Base-by-base conservation (phyloP, 257 asterid genomes). In the Nicotiana sylvestris region DNA sequence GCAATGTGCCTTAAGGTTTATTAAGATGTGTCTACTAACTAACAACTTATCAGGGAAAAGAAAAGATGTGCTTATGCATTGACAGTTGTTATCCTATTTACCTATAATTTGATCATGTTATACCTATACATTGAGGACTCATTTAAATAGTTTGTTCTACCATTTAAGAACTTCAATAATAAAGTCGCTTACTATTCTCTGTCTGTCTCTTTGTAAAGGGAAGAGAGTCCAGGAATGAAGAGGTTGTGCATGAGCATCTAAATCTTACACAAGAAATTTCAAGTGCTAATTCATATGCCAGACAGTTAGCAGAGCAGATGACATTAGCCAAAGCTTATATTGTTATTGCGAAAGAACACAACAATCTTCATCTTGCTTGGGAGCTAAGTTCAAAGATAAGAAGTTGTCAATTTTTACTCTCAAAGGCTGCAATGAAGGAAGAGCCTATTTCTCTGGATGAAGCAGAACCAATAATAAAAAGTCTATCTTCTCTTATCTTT, bases 261-360 rank as follows among this genome's bases (percentile, higher is more conserved):
- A 94, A 94, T 85, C 81, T 89, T 49, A 92, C 94, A 11, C 89
- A 89, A 83, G 90, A 94, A 83, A 76, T 90, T 58, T 49, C 87
- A 61, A 90, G 90, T 86, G 91, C 95, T 56, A 86, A 84, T 81
- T 94, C 98, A 86, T 90, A 89, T 84, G 95, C 96, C 84, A 86
- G 98, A 70, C 98, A 92, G 87, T 85, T 94, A 86, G 87, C 95
- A 13, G 94, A 94, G 89, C 96, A 94, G 82, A 90, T 94, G 94
- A 91, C 91, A 72, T 93, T 94, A 69, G 97, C 98, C 85, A 94
- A 94, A 90, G 96, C 97, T 27, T 94, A 94, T 60, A 89, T 94
- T 55, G 86, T 94, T 39, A 91, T 94, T 37, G 96, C 97, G 76
- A 92, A 94, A 86, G 96, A 92, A 87, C 95, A 91, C 61, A 89